These are phyloP conservation scores for Podospora pseudocomata DNA, from an alignment of 495 filamentous ascomycete species.

Conservation along the genomic window DNA sequence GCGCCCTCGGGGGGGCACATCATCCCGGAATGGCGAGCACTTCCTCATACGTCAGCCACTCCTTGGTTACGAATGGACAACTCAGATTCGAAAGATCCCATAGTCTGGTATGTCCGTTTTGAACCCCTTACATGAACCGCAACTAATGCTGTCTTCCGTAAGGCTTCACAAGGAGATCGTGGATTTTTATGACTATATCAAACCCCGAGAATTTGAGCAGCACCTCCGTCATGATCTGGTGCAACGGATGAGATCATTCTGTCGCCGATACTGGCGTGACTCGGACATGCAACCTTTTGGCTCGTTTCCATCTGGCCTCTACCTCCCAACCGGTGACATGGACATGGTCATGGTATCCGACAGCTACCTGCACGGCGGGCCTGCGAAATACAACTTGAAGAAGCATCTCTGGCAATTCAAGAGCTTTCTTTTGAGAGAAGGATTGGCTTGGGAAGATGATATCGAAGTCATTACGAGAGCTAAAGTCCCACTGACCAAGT, in stretches of 20 bases:
- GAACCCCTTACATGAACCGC: neutral
- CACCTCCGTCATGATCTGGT: slow-evolving; percentile 69
- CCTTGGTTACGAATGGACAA: slow-evolving; percentile 62
- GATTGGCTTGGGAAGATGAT: slow-evolving; percentile 49
- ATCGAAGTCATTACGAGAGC: slow-evolving; percentile 66
- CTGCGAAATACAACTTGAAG: slow-evolving; percentile 36
- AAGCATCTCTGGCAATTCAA: slow-evolving; percentile 46
- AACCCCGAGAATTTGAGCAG: slow-evolving; percentile 72
- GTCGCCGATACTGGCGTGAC: slow-evolving; percentile 50
- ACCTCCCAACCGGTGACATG: slow-evolving; percentile 89
- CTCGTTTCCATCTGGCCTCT: slow-evolving; percentile 85
- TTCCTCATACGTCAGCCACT: slow-evolving; percentile 37
- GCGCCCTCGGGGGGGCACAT: slow-evolving; percentile 47
- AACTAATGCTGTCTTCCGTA: neutral
- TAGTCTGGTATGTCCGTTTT: slow-evolving; percentile 45
- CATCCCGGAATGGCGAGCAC: slow-evolving; percentile 54
- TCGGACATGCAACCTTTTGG: slow-evolving; percentile 72
- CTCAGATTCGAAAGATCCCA: slow-evolving; percentile 42
- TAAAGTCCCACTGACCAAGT: slow-evolving; percentile 92
- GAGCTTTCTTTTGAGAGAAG: slow-evolving; percentile 44
- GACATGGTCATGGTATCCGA: slow-evolving; percentile 82
- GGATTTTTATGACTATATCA: slow-evolving; percentile 83
- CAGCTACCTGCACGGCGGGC: slow-evolving; percentile 44
- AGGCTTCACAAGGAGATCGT: slow-evolving; percentile 82
- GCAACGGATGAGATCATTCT: slow-evolving; percentile 48